These are phyloP conservation scores for Logfia minima DNA, from an alignment of 129 eudicot species.

Conservation along the genomic window DNA sequence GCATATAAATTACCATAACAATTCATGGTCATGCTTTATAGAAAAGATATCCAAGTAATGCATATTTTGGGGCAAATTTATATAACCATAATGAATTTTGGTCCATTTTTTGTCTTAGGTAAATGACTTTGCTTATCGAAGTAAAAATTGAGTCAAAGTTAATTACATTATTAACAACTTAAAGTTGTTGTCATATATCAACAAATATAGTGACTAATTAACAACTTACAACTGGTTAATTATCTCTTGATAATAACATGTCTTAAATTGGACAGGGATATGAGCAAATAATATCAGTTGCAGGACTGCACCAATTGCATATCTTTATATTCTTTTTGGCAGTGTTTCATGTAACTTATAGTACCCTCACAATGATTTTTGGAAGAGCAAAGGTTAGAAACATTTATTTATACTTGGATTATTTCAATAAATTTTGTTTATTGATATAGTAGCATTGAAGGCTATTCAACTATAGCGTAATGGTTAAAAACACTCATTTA, in stretches of 20 bases:
- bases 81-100: too few species aligned
- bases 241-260: background rate
- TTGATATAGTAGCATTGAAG: background rate
- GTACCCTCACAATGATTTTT: conserved; percentile 71
- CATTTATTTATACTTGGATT: background rate
- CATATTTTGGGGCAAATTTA: background rate
- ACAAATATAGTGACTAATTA: too few species aligned
- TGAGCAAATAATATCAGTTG: conserved; percentile 68
- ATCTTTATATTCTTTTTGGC: conserved; percentile 97
- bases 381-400: conserved; percentile 69
- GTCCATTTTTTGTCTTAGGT: too few species aligned
- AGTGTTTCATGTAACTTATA: conserved; percentile 75
- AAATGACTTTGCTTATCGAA: too few species aligned
- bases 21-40: background rate
- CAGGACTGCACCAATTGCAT: conserved; percentile 87
- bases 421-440: background rate
- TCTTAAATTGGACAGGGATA: conserved; percentile 48
- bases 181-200: too few species aligned
- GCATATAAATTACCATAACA: background rate
- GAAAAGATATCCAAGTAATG: background rate
- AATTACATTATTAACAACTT: too few species aligned
- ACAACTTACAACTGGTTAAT: background rate
- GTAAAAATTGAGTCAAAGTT: too few species aligned
- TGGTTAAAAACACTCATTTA: background rate
- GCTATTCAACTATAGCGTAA: background rate